phyloP scores from a whole-genome alignment of 352 stramenopile species.

The Vaucheria bursata region DNA sequence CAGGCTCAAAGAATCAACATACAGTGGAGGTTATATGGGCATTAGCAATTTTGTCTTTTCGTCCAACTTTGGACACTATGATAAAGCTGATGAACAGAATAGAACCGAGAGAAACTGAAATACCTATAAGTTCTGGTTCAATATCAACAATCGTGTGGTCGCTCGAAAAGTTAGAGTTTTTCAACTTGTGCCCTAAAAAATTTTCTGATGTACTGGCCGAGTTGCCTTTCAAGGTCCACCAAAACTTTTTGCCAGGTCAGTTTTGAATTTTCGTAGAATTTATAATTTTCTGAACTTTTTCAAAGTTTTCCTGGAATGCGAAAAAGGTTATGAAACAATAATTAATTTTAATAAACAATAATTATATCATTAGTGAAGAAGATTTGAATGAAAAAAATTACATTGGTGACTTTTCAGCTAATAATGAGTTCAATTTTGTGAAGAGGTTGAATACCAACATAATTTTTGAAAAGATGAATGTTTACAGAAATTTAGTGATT shows the following conservation, averaged over 20 bases:
- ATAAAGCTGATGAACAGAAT: neutral
- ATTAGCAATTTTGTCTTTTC: neutral
- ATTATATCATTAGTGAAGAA: too few relatives aligned
- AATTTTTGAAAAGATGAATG: too few relatives aligned
- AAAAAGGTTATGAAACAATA: too few relatives aligned
- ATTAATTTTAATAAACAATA: too few relatives aligned
- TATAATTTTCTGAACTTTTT: too few relatives aligned
- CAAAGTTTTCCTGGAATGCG: too few relatives aligned
- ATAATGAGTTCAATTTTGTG: too few relatives aligned
- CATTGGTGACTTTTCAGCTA: too few relatives aligned
- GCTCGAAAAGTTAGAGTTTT: neutral
- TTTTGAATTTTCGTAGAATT: too few relatives aligned
- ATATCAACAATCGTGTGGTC: neutral
- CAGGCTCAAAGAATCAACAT: neutral
- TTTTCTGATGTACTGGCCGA: neutral
- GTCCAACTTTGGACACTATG: neutral
- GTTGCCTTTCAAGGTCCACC: neutral
- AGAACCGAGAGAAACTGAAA: neutral
- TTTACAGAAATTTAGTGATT: too few relatives aligned
- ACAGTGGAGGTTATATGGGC: slow-evolving; percentile 2
- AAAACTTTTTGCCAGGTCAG: neutral
- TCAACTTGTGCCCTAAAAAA: neutral
- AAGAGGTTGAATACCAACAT: too few relatives aligned
- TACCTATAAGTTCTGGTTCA: neutral
- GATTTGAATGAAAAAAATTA: too few relatives aligned